Base-by-base conservation (phyloP, 1,284 basidiomycete genomes). In the Trametes pubescens region DNA sequence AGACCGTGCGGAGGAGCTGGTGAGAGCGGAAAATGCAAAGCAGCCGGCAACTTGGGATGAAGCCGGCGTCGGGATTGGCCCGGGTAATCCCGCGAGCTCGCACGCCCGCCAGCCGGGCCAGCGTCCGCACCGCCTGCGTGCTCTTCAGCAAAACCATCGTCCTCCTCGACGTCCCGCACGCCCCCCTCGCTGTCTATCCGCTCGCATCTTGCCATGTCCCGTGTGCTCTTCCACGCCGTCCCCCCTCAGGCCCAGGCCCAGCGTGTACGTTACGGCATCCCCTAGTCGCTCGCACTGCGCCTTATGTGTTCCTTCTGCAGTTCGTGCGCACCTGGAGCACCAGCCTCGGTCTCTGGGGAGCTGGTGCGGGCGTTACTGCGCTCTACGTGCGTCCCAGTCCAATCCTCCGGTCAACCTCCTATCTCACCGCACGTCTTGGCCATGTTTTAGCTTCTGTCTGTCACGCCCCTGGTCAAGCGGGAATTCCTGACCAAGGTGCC, bases 261-360 rank as follows among this genome's bases (percentile, higher is more conserved):
- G 35, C 59, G 66, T 47, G 76, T 71, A 68, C 54, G 74, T 69
- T 32, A 37, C 34, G 8, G n/a, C 40, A 26, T 16, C 34, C 26
- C 22, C n/a, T 16, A 40, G 43, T 47, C 26, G 40, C 16, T n/a
- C 44, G 53, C 55, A 34, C 54, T 16, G 37, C 37, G 21, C 40
- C 49, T 51, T 24, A 55, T 47, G 24, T 64, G 35, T 51, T 61
- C 32, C 55, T 46, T 37, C 9, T 46, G 40, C 64, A 78, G 78
- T 68, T 75, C 57, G 61, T 64, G 52, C 74, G 82, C 77, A 82
- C 80, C 44, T 92, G 90, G 91, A 76, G 79, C 34, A 76, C 84
- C 13, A 85, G 81, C 67, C 73, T 90, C 64, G 83, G 84, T 32
- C 74, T 90, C 49, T 94, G 92, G 92, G 89, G 89, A 64, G 78